Evolutionary conservation across 257 asterid genomes (phyloP).

Genomic region (Vinca minor): DNA sequence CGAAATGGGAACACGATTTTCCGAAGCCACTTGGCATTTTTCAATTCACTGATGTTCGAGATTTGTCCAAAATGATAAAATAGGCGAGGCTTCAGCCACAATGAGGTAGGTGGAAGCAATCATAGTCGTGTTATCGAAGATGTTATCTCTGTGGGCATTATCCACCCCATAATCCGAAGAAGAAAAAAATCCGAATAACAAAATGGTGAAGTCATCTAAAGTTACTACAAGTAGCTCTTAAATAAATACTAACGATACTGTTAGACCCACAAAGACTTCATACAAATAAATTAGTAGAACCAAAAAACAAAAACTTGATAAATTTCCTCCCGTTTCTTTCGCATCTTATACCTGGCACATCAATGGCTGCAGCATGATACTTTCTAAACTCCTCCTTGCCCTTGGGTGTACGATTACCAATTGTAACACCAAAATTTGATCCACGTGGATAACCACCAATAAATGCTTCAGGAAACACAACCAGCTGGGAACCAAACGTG

Average conservation of each 20-base stretch:
- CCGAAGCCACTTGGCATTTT: background rate
- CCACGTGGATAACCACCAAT: conserved; percentile 99
- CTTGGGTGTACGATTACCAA: conserved; percentile 83
- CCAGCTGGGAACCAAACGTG: conserved; percentile 76
- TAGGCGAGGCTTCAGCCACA: background rate
- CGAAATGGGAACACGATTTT: background rate
- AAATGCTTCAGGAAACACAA: conserved; percentile 95
- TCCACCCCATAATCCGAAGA: background rate
- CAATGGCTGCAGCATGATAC: conserved; percentile 85
- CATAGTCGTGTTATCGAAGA: background rate
- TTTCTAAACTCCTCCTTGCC: conserved; percentile 92
- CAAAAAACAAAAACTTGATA: too few relatives aligned
- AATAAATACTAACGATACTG: background rate
- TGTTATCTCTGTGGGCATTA: too few relatives aligned
- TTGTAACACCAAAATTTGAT: conserved; percentile 69
- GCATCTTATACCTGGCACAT: conserved; percentile 58
- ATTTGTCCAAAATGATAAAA: background rate
- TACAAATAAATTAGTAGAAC: background rate
- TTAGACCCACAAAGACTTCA: background rate
- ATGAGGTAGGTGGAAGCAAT: background rate
- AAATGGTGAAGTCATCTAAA: background rate
- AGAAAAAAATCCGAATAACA: too few relatives aligned
- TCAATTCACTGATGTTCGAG: background rate
- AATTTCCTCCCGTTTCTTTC: background rate
- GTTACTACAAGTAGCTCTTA: background rate